Evolutionary conservation across 2,329 filamentous ascomycete genomes (phyloP).

Genomic region (Ascochyta clinopodiicola): DNA sequence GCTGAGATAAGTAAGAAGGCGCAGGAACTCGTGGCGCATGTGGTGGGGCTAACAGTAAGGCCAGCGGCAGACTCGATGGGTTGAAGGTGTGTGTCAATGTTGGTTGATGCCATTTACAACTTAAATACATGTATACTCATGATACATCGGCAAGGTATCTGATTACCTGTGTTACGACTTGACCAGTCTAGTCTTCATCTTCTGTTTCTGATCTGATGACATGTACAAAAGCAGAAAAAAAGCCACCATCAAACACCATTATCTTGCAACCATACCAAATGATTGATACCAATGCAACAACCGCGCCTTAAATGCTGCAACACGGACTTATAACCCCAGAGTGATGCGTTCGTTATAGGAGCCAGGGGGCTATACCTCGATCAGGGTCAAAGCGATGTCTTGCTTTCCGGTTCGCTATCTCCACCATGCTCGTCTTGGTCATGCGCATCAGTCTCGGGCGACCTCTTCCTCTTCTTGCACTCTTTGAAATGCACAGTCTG

Average conservation of each 20-base stretch:
- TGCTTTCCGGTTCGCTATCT: not conserved
- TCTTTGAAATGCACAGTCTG: conserved; percentile 29
- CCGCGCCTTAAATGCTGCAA: not conserved
- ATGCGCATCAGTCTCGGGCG: not conserved
- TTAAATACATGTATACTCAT: not conserved
- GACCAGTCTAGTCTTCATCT: too few species aligned
- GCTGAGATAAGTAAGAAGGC: conserved; percentile 2
- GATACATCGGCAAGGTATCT: too few species aligned
- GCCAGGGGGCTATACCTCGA: not conserved
- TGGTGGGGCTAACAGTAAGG: too few species aligned
- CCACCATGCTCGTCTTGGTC: not conserved
- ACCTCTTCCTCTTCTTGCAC: conserved; percentile 12
- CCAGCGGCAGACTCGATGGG: not conserved
- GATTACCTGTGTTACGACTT: too few species aligned
- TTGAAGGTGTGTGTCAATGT: not conserved
- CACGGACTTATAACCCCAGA: not conserved
- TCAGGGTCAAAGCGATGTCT: not conserved
- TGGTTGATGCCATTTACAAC: not conserved
- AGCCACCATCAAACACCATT: not conserved
- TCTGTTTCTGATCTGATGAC: too few species aligned
- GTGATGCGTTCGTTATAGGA: not conserved
- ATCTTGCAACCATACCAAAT: not conserved
- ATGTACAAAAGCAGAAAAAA: not conserved
- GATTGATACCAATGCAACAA: not conserved
- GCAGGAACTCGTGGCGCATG: not conserved